Evolutionary conservation across 257 asterid genomes (phyloP).

Genomic region (Henckelia pumila): DNA sequence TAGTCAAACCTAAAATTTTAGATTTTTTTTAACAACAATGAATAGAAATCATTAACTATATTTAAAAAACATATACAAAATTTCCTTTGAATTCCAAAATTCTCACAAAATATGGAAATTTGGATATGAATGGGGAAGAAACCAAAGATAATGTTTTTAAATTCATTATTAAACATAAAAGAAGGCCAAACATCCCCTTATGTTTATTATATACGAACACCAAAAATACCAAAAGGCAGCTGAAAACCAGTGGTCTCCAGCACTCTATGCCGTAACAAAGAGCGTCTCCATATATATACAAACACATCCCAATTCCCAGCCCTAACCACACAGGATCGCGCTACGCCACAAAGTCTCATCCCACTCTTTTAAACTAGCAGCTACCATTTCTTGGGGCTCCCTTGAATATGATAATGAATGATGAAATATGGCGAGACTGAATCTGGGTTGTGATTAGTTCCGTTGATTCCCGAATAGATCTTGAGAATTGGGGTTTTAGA

Average conservation of each 20-base stretch:
- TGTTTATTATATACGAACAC: not conserved
- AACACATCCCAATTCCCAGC: constrained; percentile 23
- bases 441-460: constrained; percentile 24
- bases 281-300: not conserved
- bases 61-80: too few species aligned
- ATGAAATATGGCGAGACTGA: not conserved
- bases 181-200: not conserved
- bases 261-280: constrained; percentile 5
- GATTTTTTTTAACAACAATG: too few species aligned
- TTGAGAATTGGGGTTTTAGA: constrained; percentile 9
- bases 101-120: too few species aligned
- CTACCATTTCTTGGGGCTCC: constrained; percentile 6
- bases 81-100: too few species aligned
- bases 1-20: too few species aligned
- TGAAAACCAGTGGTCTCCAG: constrained; percentile 32
- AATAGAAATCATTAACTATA: too few species aligned
- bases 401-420: constrained; percentile 14
- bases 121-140: too few species aligned
- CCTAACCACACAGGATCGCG: constrained; percentile 10
- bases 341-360: constrained; percentile 9
- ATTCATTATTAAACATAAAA: too few species aligned
- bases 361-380: constrained; percentile 1
- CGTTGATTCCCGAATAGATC: constrained; percentile 24
- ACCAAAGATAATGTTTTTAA: too few species aligned
- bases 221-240: constrained; percentile 27